phyloP scores from a whole-genome alignment of 2,329 filamentous ascomycete species.

The Orbilia quercus region DNA sequence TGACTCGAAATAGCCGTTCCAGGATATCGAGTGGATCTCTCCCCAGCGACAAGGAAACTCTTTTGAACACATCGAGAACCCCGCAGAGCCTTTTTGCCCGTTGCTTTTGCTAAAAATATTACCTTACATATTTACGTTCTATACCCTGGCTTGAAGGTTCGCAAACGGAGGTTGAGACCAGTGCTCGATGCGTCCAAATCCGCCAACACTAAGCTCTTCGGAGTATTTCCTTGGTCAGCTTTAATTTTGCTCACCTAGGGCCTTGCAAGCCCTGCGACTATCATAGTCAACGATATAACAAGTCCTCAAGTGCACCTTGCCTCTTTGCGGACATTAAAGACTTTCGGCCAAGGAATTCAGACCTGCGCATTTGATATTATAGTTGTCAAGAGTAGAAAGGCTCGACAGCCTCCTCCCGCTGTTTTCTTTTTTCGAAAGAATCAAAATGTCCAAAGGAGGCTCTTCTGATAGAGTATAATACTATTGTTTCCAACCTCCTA shows the following conservation, averaged over 20 bases:
- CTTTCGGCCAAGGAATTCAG: constrained; percentile 39
- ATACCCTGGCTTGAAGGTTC: constrained; percentile 38
- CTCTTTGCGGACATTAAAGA: constrained; percentile 41
- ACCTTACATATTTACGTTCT: constrained; percentile 19
- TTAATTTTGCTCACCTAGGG: constrained; percentile 40
- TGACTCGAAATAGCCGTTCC: constrained; percentile 30
- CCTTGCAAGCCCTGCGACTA: constrained; percentile 32
- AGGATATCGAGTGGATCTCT: constrained; percentile 46
- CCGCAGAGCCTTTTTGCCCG: constrained; percentile 22
- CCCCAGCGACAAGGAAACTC: constrained; percentile 29
- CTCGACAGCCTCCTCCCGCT: constrained; percentile 17
- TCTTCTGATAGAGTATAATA: constrained; percentile 33
- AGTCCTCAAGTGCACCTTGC: constrained; percentile 26
- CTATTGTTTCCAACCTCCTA: constrained; percentile 41
- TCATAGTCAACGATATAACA: constrained; percentile 19
- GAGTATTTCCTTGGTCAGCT: constrained; percentile 43
- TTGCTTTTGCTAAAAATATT: constrained; percentile 48
- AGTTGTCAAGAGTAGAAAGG: constrained; percentile 27
- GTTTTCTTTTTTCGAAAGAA: constrained; percentile 21
- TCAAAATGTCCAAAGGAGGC: constrained; percentile 23
- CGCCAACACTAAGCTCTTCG: constrained; percentile 35
- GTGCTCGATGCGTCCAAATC: constrained; percentile 20
- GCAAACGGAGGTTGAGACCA: constrained; percentile 46
- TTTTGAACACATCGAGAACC: constrained; percentile 36
- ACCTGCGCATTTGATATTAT: constrained; percentile 43